Evolutionary conservation across 1,139 yeast genomes (phyloP).

Genomic region (Meyerozyma guilliermondii): DNA sequence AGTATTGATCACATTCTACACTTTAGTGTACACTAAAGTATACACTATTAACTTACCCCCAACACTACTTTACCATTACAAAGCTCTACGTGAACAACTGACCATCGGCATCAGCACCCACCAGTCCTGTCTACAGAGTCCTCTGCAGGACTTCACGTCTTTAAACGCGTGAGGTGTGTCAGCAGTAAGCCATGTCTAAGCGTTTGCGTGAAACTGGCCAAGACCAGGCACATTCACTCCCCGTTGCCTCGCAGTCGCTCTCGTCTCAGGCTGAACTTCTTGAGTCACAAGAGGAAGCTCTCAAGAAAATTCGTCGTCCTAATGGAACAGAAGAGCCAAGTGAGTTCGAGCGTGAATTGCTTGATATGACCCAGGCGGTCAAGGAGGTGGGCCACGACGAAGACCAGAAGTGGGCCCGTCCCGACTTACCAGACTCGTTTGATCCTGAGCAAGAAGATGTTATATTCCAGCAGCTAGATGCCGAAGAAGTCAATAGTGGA

Average conservation of each 20-base stretch:
- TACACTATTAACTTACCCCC: no score
- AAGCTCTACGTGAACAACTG: no score
- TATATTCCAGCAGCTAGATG: constrained; percentile 88
- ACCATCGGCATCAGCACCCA: no score
- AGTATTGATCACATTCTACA: no score
- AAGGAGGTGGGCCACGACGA: constrained; percentile 30
- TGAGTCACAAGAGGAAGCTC: constrained; percentile 26
- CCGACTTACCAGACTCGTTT: constrained; percentile 44
- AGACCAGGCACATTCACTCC: constrained; percentile 40
- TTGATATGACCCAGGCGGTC: constrained; percentile 47
- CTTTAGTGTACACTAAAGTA: no score
- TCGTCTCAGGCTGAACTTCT: constrained; percentile 18
- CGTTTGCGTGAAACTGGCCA: constrained; percentile 1
- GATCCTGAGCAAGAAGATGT: constrained; percentile 49
- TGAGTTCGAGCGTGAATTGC: constrained; percentile 59
- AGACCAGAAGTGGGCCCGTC: constrained; percentile 63
- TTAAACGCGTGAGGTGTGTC: not conserved
- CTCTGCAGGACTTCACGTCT: constrained; percentile 1
- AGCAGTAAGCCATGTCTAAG: constrained; percentile 1
- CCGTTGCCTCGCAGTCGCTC: constrained; percentile 35
- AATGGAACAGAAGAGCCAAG: constrained; percentile 45
- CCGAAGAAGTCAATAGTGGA: constrained; percentile 68
- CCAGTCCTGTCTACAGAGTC: not conserved
- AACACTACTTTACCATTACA: no score
- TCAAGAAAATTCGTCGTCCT: constrained; percentile 34